Conservation (phyloP, 2,329 filamentous ascomycete species). For the Talaromyces rugulosus region DNA sequence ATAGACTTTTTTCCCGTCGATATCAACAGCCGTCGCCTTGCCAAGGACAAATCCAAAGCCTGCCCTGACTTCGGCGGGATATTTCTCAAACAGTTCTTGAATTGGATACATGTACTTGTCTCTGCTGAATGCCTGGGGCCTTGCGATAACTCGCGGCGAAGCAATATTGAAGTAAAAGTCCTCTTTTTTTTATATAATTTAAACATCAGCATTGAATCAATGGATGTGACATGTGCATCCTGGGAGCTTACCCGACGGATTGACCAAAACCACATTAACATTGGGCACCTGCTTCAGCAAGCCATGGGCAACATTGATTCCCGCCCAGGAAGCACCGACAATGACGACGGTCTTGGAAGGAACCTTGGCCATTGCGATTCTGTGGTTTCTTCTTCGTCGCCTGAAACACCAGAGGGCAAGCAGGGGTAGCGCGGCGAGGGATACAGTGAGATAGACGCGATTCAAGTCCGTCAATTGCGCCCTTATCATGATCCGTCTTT, state of each 20-base stretch:
- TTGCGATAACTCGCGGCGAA: conserved; percentile 47
- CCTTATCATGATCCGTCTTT: background rate
- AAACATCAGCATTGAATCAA: background rate
- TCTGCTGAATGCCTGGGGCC: conserved; percentile 27
- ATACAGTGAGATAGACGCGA: background rate
- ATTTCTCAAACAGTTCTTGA: conserved; percentile 46
- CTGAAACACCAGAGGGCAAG: conserved; percentile 7
- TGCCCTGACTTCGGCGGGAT: conserved; percentile 27
- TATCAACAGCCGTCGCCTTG: conserved; percentile 33
- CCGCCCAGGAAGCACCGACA: conserved; percentile 29
- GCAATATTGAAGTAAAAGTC: conserved; percentile 50
- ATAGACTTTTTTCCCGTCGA: conserved; percentile 37
- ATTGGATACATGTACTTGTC: conserved; percentile 30
- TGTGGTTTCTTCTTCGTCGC: background rate
- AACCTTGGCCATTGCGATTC: conserved; percentile 5
- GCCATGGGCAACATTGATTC: conserved; percentile 24
- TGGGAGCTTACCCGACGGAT: conserved; percentile 32
- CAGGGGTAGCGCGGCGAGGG: conserved; percentile 3
- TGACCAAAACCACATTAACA: conserved; percentile 49
- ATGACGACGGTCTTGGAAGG: conserved; percentile 21
- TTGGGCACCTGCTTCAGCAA: conserved; percentile 26
- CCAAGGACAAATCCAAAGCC: conserved; percentile 39
- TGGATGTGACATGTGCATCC: background rate
- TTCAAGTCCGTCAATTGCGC: background rate
- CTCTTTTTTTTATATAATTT: conserved; percentile 16